These are phyloP conservation scores for Verticillium albo-atrum DNA, from an alignment of 2,329 filamentous ascomycete genomes.

Conservation along the genomic window DNA sequence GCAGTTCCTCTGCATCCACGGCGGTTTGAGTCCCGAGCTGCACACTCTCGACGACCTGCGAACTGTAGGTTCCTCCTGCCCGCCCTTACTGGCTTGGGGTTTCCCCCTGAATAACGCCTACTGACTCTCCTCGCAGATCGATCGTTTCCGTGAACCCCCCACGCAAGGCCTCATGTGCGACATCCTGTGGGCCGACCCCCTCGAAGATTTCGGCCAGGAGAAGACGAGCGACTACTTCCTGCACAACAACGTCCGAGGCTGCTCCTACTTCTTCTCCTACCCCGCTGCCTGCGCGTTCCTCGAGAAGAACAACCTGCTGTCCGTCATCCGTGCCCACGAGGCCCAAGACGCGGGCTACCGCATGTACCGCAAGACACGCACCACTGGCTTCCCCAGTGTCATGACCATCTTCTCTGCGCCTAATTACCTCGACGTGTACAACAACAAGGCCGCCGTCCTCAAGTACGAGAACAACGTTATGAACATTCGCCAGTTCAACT, in stretches of 20 bases:
- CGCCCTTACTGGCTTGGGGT: background rate
- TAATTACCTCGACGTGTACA: slow-evolving; percentile 98
- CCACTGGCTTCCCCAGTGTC: slow-evolving; percentile 96
- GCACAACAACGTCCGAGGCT: slow-evolving; percentile 97
- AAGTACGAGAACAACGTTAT: slow-evolving; percentile 99
- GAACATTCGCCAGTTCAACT: slow-evolving; percentile 99
- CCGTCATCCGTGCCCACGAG: slow-evolving; percentile 95
- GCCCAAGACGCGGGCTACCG: slow-evolving; percentile 97
- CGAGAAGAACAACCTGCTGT: slow-evolving; percentile 97
- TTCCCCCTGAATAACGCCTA: no score
- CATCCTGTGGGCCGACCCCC: slow-evolving; percentile 95
- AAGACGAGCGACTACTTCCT: slow-evolving; percentile 97
- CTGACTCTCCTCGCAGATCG: slow-evolving; percentile 56
- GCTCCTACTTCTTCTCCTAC: slow-evolving; percentile 99
- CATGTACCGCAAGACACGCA: slow-evolving; percentile 98
- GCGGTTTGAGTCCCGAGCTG: slow-evolving; percentile 89
- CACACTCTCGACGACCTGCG: slow-evolving; percentile 94
- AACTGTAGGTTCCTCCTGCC: slow-evolving; percentile 51
- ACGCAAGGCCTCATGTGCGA: slow-evolving; percentile 99
- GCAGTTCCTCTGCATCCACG: slow-evolving; percentile 98
- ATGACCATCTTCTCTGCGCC: slow-evolving; percentile 99
- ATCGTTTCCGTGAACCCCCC: slow-evolving; percentile 94
- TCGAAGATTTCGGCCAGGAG: slow-evolving; percentile 98
- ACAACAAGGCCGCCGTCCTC: slow-evolving; percentile 98
- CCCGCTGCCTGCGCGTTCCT: slow-evolving; percentile 94